Percentiles rank a stretch among this genome's conserved stretches.
These are phyloP conservation scores for Periconia digitata DNA, from an alignment of 2,329 filamentous ascomycete species.

Conservation along the genomic window DNA sequence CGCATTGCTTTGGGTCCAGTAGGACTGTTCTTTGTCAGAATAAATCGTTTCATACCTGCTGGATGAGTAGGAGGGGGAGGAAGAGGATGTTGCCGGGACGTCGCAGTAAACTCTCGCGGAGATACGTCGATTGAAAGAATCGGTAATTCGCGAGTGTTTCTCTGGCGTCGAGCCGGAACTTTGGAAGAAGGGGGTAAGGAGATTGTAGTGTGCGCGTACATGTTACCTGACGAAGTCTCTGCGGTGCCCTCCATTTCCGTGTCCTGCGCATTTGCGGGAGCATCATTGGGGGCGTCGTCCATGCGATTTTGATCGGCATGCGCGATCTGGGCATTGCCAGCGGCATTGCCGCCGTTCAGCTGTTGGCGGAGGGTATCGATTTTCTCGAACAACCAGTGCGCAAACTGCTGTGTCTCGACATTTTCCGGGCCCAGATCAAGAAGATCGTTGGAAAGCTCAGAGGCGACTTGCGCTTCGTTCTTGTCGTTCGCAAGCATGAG, in stretches of 20 bases:
- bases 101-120: neutral
- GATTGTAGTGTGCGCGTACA: conserved; percentile 40
- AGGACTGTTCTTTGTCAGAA: conserved; percentile 63
- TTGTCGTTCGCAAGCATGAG: conserved; percentile 97
- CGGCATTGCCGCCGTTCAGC: conserved; percentile 51
- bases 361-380: conserved; percentile 68
- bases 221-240: conserved; percentile 45
- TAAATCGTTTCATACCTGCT: neutral
- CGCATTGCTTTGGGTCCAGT: conserved; percentile 96
- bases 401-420: conserved; percentile 77
- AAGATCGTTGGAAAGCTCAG: conserved; percentile 85
- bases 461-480: conserved; percentile 83
- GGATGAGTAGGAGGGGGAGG: neutral
- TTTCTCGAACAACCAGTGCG: conserved; percentile 91
- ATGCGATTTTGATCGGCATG: conserved; percentile 23
- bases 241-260: conserved; percentile 69
- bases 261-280: conserved; percentile 53
- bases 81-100: neutral
- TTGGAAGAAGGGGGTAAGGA: neutral
- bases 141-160: conserved; percentile 3
- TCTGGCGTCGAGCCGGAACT: neutral
- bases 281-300: conserved; percentile 25
- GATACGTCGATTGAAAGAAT: conserved; percentile 6
- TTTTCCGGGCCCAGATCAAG: conserved; percentile 82
- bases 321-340: conserved; percentile 29